phyloP scores from a whole-genome alignment of 2,329 filamentous ascomycete genomes.

The Ceratocystis diversiconidia region DNA sequence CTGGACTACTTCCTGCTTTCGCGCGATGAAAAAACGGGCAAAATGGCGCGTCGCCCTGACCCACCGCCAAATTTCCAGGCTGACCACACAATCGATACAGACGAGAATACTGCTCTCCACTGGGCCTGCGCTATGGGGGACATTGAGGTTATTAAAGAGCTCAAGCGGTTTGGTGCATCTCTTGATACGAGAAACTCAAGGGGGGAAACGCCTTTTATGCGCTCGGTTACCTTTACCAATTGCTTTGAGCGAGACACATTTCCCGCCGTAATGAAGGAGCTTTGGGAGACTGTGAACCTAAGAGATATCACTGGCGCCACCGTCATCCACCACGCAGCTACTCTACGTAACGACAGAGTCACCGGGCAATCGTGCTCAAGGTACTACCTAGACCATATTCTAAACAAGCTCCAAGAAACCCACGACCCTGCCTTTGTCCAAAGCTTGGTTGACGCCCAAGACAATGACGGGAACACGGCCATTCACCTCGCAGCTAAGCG shows the following conservation, averaged over 20 bases:
- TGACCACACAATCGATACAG: constrained; percentile 84
- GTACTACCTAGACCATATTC: constrained; percentile 84
- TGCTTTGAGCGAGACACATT: constrained; percentile 91
- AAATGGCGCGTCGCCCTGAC: constrained; percentile 54
- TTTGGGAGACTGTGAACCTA: constrained; percentile 67
- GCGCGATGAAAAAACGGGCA: constrained; percentile 49
- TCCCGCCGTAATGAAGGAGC: constrained; percentile 65
- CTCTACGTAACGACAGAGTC: constrained; percentile 65
- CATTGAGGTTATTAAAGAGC: constrained; percentile 73
- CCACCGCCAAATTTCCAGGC: constrained; percentile 78
- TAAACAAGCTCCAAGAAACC: constrained; percentile 72
- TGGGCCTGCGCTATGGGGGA: constrained; percentile 98
- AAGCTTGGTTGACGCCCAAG: constrained; percentile 64
- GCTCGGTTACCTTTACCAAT: constrained; percentile 90
- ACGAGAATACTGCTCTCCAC: constrained; percentile 83
- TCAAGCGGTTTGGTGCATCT: constrained; percentile 67
- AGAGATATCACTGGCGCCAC: constrained; percentile 72
- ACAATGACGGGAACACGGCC: constrained; percentile 80
- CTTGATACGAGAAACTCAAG: constrained; percentile 55
- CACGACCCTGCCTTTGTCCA: constrained; percentile 65
- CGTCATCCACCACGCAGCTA: constrained; percentile 86
- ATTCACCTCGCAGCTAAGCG: constrained; percentile 60
- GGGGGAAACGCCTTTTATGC: constrained; percentile 86
- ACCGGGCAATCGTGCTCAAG: constrained; percentile 78
- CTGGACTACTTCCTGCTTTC: constrained; percentile 91